Evolutionary conservation across 2,329 filamentous ascomycete genomes (phyloP).

Genomic region (Trematosphaeria pertusa): DNA sequence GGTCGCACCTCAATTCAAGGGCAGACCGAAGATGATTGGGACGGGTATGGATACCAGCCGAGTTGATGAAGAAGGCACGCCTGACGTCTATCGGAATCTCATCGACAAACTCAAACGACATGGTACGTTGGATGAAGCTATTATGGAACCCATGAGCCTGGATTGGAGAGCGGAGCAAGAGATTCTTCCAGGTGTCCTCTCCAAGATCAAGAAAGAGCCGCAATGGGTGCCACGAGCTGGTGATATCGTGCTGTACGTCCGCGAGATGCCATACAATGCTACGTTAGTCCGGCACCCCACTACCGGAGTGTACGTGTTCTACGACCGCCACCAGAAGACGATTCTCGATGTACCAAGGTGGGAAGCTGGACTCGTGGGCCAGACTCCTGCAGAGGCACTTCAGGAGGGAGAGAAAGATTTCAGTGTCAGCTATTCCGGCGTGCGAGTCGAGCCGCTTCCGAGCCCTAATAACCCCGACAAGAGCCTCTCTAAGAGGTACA

Average conservation of each 20-base stretch:
- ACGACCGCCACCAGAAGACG: slow-evolving; percentile 19
- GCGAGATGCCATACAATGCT: slow-evolving; percentile 38
- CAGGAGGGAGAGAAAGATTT: slow-evolving; percentile 55
- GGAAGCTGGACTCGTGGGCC: slow-evolving; percentile 64
- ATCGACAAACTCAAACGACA: slow-evolving; percentile 56
- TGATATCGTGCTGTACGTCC: slow-evolving; percentile 63
- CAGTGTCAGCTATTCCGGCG: slow-evolving; percentile 59
- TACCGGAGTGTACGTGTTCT: slow-evolving; percentile 31
- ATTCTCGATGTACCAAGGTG: slow-evolving; percentile 56
- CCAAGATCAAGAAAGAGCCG: slow-evolving; percentile 52
- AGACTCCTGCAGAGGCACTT: slow-evolving; percentile 55
- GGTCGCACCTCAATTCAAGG: slow-evolving; percentile 13
- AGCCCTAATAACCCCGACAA: slow-evolving; percentile 60
- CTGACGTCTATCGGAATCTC: slow-evolving; percentile 60
- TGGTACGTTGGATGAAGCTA: slow-evolving; percentile 51
- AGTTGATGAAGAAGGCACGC: slow-evolving; percentile 60
- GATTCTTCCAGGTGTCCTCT: slow-evolving; percentile 51
- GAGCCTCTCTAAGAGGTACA: slow-evolving; percentile 59
- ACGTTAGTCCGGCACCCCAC: slow-evolving; percentile 37
- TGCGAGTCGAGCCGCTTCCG: slow-evolving; percentile 64
- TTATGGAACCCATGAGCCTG: slow-evolving; percentile 59
- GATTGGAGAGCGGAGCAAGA: slow-evolving; percentile 63
- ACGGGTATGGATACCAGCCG: slow-evolving; percentile 29
- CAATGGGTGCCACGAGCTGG: slow-evolving; percentile 62
- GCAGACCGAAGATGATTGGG: slow-evolving; percentile 25